These are phyloP conservation scores for Magnusiomyces sp. DNA, from an alignment of 1,139 yeast genomes.

Conservation along the genomic window DNA sequence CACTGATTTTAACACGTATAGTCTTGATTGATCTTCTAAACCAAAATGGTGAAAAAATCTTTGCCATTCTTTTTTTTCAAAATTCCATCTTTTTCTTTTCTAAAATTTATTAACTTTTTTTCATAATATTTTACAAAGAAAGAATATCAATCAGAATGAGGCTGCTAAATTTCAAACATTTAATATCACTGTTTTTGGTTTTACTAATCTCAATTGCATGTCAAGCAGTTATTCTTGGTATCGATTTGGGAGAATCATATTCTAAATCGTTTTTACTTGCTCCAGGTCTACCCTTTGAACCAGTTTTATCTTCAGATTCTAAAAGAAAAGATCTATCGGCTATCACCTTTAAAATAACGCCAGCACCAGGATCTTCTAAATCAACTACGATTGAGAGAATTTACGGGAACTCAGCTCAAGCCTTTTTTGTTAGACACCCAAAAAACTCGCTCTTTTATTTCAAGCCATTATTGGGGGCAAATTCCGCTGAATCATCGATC, in stretches of 20 bases:
- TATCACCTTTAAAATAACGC: slow-evolving; percentile 46
- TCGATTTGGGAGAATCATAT: slow-evolving; percentile 85
- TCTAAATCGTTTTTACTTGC: slow-evolving; percentile 85
- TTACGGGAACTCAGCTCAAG: slow-evolving; percentile 70
- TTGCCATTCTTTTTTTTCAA: no score
- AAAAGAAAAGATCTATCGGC: slow-evolving; percentile 85
- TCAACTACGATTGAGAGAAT: slow-evolving; percentile 53
- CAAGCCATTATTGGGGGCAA: slow-evolving; percentile 64
- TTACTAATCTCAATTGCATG: slow-evolving; percentile 13
- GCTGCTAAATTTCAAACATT: no score
- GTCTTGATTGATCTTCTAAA: no score
- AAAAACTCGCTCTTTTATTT: slow-evolving; percentile 55
- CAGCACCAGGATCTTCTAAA: slow-evolving; percentile 23
- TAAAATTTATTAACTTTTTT: no score
- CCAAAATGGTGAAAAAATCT: no score
- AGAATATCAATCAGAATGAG: no score
- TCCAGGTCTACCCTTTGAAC: slow-evolving; percentile 82
- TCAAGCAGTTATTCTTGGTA: slow-evolving; percentile 59
- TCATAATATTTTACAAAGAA: no score
- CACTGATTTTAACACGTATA: no score
- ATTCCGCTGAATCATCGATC: slow-evolving; percentile 31
- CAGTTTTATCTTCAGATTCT: slow-evolving; percentile 81
- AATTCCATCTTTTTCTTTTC: no score
- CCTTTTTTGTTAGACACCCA: slow-evolving; percentile 69
- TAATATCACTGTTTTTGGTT: slow-evolving; percentile 4